These are phyloP conservation scores for Chloranthus sessilifolius DNA, from an alignment of 164 flowering plant species.

Conservation along the genomic window DNA sequence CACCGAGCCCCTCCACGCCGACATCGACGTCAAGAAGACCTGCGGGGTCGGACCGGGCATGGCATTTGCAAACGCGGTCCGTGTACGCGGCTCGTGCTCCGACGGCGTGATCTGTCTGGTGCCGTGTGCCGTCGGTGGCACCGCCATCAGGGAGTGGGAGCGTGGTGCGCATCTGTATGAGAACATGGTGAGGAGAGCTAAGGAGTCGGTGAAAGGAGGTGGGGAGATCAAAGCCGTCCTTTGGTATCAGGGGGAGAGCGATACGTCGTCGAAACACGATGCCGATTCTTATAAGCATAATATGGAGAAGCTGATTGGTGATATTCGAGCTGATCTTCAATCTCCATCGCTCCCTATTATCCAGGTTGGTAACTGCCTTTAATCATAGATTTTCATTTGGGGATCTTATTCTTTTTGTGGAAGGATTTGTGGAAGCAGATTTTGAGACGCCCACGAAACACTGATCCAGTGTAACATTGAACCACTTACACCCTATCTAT, in stretches of 20 bases:
- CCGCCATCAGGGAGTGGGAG: constrained; percentile 82
- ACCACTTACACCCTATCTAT: too few relatives aligned
- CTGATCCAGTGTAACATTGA: too few relatives aligned
- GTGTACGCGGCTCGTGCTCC: not conserved
- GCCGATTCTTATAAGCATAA: constrained; percentile 52
- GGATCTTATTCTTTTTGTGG: too few relatives aligned
- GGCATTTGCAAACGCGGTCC: constrained; percentile 64
- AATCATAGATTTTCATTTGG: too few relatives aligned
- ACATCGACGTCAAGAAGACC: constrained; percentile 60
- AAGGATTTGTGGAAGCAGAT: too few relatives aligned
- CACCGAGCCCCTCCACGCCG: constrained; percentile 77
- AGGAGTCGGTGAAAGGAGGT: constrained; percentile 35
- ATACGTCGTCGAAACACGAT: constrained; percentile 32
- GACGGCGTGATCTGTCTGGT: constrained; percentile 23
- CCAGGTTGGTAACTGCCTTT: too few relatives aligned
- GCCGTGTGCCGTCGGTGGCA: constrained; percentile 90
- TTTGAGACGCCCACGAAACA: too few relatives aligned
- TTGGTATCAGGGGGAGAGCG: constrained; percentile 94
- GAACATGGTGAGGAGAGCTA: constrained; percentile 64
- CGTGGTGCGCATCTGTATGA: constrained; percentile 59
- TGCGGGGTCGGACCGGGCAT: constrained; percentile 93
- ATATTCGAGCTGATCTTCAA: constrained; percentile 56
- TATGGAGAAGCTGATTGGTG: constrained; percentile 50
- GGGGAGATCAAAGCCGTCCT: constrained; percentile 60
- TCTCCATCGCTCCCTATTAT: constrained; percentile 64